A percentile compares a stretch with the other conserved stretches of the same genome.
Evolutionary conservation across 1,139 yeast species (phyloP).

Genomic region (Lodderomyces metapsilosis): DNA sequence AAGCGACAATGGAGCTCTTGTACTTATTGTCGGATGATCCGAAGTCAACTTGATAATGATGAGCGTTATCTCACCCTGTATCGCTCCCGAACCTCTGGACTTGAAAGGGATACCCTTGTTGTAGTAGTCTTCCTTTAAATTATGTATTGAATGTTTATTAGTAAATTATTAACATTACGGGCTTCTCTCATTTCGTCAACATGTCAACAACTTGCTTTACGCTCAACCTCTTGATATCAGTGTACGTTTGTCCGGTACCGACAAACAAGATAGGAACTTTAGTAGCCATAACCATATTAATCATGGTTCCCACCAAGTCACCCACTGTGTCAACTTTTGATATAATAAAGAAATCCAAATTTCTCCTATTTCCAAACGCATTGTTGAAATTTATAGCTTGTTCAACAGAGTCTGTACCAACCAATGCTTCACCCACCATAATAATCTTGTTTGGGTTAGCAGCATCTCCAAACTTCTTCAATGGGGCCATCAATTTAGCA

Average conservation of each 20-base stretch:
- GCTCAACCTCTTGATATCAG: conserved; percentile 89
- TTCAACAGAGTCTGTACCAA: conserved; percentile 94
- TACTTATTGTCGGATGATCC: too few species aligned
- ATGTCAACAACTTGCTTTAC: conserved; percentile 91
- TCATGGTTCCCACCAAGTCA: conserved; percentile 94
- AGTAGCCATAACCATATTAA: conserved; percentile 95
- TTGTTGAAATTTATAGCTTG: conserved; percentile 91
- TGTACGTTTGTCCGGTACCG: conserved; percentile 96
- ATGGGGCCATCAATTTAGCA: conserved; percentile 91
- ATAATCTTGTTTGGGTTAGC: conserved; percentile 95
- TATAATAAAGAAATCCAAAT: conserved; percentile 85
- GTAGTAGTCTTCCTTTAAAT: too few species aligned
- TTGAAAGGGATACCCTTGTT: too few species aligned
- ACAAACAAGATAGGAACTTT: conserved; percentile 93
- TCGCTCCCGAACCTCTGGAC: too few species aligned
- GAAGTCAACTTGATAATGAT: too few species aligned
- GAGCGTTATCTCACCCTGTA: too few species aligned
- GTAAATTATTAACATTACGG: too few species aligned
- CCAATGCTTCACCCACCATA: conserved; percentile 98
- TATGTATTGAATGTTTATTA: too few species aligned
- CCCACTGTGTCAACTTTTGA: conserved; percentile 98
- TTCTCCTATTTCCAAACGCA: conserved; percentile 85
- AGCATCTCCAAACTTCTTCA: conserved; percentile 92
- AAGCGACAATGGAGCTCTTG: too few species aligned
- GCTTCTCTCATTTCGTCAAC: conserved; percentile 53